Evolutionary conservation across 1,284 basidiomycete genomes (phyloP).

Genomic region (Coniferiporia sulphurascens): DNA sequence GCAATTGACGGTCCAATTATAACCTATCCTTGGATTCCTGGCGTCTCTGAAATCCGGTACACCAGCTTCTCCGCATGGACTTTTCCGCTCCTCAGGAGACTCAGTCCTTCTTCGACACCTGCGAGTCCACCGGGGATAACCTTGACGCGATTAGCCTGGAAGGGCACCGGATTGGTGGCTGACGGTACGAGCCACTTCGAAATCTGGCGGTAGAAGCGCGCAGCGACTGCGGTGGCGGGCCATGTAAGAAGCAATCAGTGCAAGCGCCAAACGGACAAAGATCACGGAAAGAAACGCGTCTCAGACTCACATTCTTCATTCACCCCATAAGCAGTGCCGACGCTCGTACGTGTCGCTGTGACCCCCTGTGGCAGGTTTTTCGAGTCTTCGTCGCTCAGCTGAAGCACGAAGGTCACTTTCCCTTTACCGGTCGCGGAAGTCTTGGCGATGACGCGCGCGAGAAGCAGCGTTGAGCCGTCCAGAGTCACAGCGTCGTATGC

Average conservation of each 20-base stretch:
- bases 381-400: constrained; percentile 6
- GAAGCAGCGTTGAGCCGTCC: constrained; percentile 4
- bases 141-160: constrained; percentile 22
- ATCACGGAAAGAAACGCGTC: background rate
- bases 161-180: constrained; percentile 1
- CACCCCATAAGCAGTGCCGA: constrained; percentile 8
- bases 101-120: constrained; percentile 27
- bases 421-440: constrained; percentile 10
- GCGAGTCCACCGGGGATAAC: constrained; percentile 26
- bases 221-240: constrained; percentile 2
- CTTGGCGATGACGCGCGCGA: constrained; percentile 10
- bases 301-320: constrained; percentile 12
- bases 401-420: constrained; percentile 10
- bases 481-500: constrained; percentile 8
- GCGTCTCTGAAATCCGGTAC: constrained; percentile 28
- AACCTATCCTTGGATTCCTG: constrained; percentile 1
- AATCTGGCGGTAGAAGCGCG: constrained; percentile 14
- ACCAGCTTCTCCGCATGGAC: constrained; percentile 31
- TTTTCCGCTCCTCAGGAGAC: constrained; percentile 22
- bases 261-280: background rate
- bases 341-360: background rate
- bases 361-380: constrained; percentile 11
- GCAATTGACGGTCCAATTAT: background rate
- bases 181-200: background rate
- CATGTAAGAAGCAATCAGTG: background rate